These are phyloP conservation scores for Diatrype stigma DNA, from an alignment of 2,329 filamentous ascomycete genomes.

Conservation along the genomic window DNA sequence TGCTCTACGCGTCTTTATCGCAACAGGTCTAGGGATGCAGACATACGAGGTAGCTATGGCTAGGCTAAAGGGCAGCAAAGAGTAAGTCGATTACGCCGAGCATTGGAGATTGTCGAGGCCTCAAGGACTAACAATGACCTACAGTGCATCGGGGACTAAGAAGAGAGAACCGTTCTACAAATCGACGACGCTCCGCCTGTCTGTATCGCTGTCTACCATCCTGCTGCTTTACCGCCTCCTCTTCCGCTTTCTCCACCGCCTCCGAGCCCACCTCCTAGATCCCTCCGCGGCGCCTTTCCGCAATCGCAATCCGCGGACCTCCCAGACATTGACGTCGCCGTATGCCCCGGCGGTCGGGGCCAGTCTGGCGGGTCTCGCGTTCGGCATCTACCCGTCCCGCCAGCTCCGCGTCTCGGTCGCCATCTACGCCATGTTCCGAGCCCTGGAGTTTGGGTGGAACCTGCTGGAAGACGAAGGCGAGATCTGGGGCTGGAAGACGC, in stretches of 20 bases:
- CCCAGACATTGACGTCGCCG: slow-evolving; percentile 71
- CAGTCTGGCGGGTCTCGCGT: slow-evolving; percentile 75
- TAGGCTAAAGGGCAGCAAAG: slow-evolving; percentile 40
- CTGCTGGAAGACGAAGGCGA: slow-evolving; percentile 69
- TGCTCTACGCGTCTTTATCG: slow-evolving; percentile 65
- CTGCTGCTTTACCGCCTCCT: slow-evolving; percentile 85
- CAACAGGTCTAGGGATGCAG: slow-evolving; percentile 60
- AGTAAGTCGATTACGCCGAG: slow-evolving; percentile 33
- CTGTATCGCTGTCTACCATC: slow-evolving; percentile 77
- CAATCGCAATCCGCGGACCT: slow-evolving; percentile 72
- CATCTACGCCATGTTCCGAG: slow-evolving; percentile 76
- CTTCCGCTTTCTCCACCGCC: slow-evolving; percentile 79
- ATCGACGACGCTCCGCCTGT: slow-evolving; percentile 70
- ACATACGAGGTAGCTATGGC: slow-evolving; percentile 51
- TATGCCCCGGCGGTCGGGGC: slow-evolving; percentile 89
- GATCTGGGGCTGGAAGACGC: slow-evolving; percentile 53
- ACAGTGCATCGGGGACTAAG: slow-evolving; percentile 18
- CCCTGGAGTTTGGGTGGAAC: slow-evolving; percentile 85
- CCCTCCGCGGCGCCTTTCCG: slow-evolving; percentile 79
- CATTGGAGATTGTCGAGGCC: slow-evolving; percentile 1
- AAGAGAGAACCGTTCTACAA: slow-evolving; percentile 54
- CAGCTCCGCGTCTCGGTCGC: slow-evolving; percentile 69
- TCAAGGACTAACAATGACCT: slow-evolving; percentile 8
- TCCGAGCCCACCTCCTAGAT: slow-evolving; percentile 74
- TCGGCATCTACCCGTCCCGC: slow-evolving; percentile 67